Evolutionary conservation across 768 basidiomycete species (phyloP).

Genomic region (Candolleomyces aberdarensis): DNA sequence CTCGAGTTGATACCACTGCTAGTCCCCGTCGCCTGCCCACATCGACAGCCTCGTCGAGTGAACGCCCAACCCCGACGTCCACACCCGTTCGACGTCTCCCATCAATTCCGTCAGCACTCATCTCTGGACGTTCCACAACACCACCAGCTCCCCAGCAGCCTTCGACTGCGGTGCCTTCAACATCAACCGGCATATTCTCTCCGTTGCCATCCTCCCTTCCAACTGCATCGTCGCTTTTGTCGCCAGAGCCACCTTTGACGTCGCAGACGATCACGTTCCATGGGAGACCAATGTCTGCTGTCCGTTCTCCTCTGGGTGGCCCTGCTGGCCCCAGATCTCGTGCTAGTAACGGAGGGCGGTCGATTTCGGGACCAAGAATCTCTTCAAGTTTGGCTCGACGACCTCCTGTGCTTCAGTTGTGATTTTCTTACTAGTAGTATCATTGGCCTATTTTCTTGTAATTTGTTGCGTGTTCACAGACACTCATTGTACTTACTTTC

Average conservation of each 20-base stretch:
- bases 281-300: background rate
- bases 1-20: background rate
- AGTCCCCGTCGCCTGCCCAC: background rate
- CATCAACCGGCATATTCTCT: background rate
- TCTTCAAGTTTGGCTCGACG: background rate
- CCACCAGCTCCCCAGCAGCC: background rate
- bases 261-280: background rate
- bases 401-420: slow-evolving; percentile 2
- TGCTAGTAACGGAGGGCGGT: background rate
- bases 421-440: background rate
- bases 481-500: background rate
- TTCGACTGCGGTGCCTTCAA: background rate
- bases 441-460: background rate
- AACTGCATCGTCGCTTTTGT: background rate
- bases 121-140: background rate
- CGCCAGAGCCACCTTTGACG: background rate
- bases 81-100: background rate
- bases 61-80: background rate
- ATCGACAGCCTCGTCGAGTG: background rate
- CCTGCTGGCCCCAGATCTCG: background rate
- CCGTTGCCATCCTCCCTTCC: background rate
- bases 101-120: background rate
- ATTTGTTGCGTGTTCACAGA: background rate
- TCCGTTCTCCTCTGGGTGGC: background rate
- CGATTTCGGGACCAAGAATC: background rate